Percentiles rank a stretch among this genome's conserved stretches.
phyloP scores from a whole-genome alignment of 2,329 filamentous ascomycete genomes.

The Myotisia sp. region DNA sequence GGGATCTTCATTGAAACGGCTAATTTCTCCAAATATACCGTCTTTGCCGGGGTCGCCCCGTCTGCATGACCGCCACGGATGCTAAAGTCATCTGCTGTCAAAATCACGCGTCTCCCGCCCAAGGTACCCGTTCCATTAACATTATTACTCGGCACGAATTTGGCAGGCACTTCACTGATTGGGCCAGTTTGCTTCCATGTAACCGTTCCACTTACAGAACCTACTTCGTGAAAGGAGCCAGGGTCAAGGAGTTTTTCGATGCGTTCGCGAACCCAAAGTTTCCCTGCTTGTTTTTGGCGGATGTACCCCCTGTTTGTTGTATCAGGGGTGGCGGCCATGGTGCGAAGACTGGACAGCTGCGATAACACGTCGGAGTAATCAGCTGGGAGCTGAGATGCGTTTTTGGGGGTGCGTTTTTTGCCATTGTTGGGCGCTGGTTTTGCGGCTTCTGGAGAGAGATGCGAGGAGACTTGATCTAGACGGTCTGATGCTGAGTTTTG shows the following conservation, averaged over 20 bases:
- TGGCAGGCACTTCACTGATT: slow-evolving; percentile 28
- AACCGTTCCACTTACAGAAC: slow-evolving; percentile 46
- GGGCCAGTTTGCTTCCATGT: slow-evolving; percentile 38
- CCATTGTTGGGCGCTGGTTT: slow-evolving; percentile 17
- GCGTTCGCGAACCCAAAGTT: slow-evolving; percentile 51
- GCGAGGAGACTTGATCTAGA: slow-evolving; percentile 35
- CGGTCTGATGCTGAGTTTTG: slow-evolving; percentile 33
- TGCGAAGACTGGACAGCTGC: slow-evolving; percentile 40
- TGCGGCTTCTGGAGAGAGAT: slow-evolving; percentile 21
- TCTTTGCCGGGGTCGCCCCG: slow-evolving; percentile 44
- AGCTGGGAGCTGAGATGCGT: slow-evolving; percentile 34
- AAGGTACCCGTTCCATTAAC: slow-evolving; percentile 45
- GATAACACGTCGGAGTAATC: slow-evolving; percentile 48
- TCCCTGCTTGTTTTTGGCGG: slow-evolving; percentile 50
- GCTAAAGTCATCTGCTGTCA: slow-evolving; percentile 52
- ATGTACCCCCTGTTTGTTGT: slow-evolving; percentile 42
- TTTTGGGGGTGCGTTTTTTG: slow-evolving; percentile 20
- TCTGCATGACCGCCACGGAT: slow-evolving; percentile 51
- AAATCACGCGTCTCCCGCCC: slow-evolving; percentile 40
- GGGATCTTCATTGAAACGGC: slow-evolving; percentile 44
- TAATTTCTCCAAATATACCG: slow-evolving; percentile 48
- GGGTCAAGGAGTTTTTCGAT: slow-evolving; percentile 45
- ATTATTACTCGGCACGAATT: slow-evolving; percentile 48
- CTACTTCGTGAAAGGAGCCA: slow-evolving; percentile 45
- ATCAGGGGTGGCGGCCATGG: slow-evolving; percentile 42